Evolutionary conservation across 2,329 filamentous ascomycete genomes (phyloP).

Genomic region (Coleophoma crateriformis): DNA sequence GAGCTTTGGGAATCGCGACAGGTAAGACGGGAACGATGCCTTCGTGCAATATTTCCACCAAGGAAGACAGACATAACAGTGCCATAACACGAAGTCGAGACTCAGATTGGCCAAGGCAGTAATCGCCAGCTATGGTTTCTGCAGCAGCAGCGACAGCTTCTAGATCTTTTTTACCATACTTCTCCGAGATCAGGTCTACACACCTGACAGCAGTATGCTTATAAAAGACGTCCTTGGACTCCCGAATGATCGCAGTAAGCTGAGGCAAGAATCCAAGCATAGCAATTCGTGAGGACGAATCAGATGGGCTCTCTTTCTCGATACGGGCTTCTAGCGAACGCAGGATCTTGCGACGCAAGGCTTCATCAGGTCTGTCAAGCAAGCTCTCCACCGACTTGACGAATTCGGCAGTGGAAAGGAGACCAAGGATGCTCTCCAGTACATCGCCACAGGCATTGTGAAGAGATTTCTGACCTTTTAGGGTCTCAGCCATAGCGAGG

Average conservation of each 20-base stretch:
- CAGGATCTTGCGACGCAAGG: slow-evolving; percentile 73
- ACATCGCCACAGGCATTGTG: slow-evolving; percentile 61
- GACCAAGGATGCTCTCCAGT: slow-evolving; percentile 73
- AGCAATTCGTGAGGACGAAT: slow-evolving; percentile 61
- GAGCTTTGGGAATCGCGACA: slow-evolving; percentile 63
- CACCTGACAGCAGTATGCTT: slow-evolving; percentile 85
- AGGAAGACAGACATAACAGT: slow-evolving; percentile 81
- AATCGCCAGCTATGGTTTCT: slow-evolving; percentile 66
- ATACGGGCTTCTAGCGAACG: slow-evolving; percentile 77
- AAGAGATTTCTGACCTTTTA: slow-evolving; percentile 50
- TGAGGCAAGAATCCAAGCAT: slow-evolving; percentile 76
- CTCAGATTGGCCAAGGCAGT: slow-evolving; percentile 72
- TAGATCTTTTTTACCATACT: slow-evolving; percentile 89
- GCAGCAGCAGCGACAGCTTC: slow-evolving; percentile 72
- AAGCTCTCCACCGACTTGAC: slow-evolving; percentile 82
- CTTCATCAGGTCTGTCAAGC: slow-evolving; percentile 68
- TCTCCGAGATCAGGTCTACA: slow-evolving; percentile 88
- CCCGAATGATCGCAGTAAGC: slow-evolving; percentile 69
- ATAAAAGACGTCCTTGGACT: slow-evolving; percentile 66
- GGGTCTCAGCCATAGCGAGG: slow-evolving; percentile 58
- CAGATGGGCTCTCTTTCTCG: slow-evolving; percentile 63
- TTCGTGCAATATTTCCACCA: slow-evolving; percentile 83
- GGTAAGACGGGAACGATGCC: slow-evolving; percentile 81
- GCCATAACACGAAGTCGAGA: slow-evolving; percentile 72
- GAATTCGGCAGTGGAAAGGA: slow-evolving; percentile 83